Base-by-base conservation (phyloP, 306 rosid species). In the Pterocarpus santalinus region DNA sequence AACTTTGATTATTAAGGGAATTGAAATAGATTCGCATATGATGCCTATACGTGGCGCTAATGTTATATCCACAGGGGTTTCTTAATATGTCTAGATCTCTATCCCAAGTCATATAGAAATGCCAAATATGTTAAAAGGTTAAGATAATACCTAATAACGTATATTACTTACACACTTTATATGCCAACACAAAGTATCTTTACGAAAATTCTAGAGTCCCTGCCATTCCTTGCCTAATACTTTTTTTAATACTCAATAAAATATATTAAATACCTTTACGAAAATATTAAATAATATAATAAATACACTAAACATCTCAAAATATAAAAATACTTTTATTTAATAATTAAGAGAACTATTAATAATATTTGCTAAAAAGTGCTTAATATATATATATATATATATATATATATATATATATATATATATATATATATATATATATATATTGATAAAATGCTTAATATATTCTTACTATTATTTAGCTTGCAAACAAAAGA, bases 31-130 rank as follows among this genome's bases (percentile, higher is more conserved):
- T 69, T 32, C 77, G 51, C 2, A 10, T 67, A 60, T 33, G 32
- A 69, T 68, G 77, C 47, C 46, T 44, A 75, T 36, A 75, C 62
- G 62, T 73, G 75, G 58, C 61, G 32, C n/a, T 58, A 35, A 81
- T 32, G 75, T 28, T 4, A 12, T 10, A 53, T 58, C 17, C 49
- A 41, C 39, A 12, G 44, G 35, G 4, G 16, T n/a, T 43, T 33
- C 28, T 67, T 4, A 15, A 16, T 14, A 38, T 13, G 39, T 57
- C 36, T 9, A 56, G 61, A 68, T 56, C 14, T 53, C 55, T 28
- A 53, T 58, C 53, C 53, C 5, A 9, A 16, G 32, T 8, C 0
- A 2, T 47, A 0, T 13, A 28, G 33, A 10, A 53, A 57, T 56
- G 71, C 52, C 32, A 58, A 70, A 47, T 60, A 16, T 36, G 58